Percentiles rank a stretch among this genome's conserved stretches.
Conservation (phyloP, 2,329 filamentous ascomycete species). For the Aspergillus proliferans region DNA sequence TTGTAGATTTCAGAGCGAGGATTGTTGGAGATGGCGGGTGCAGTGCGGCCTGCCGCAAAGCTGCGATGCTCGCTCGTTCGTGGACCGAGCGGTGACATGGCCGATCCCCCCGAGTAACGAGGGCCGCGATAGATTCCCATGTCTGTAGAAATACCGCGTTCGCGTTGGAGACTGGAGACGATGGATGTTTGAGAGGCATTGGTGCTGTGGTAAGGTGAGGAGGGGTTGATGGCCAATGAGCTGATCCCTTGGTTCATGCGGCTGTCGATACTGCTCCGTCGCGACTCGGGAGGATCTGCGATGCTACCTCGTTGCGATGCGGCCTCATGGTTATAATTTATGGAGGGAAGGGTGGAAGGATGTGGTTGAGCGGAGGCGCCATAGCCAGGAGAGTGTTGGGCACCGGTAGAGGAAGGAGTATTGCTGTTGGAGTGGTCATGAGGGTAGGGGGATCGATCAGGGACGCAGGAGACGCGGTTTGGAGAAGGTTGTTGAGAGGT, state of each 20-base stretch:
- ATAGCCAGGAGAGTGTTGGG: slow-evolving; percentile 35
- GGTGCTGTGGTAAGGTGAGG: slow-evolving; percentile 43
- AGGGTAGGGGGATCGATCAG: slow-evolving; percentile 37
- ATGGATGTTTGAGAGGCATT: slow-evolving; percentile 43
- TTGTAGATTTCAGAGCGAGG: slow-evolving; percentile 46
- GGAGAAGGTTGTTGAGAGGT: slow-evolving; percentile 42
- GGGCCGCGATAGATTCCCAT: slow-evolving; percentile 35
- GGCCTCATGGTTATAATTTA: slow-evolving; percentile 54
- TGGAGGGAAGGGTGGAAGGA: slow-evolving; percentile 47
- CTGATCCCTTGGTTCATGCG: slow-evolving; percentile 46
- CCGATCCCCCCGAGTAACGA: slow-evolving; percentile 35
- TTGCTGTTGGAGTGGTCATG: slow-evolving; percentile 32
- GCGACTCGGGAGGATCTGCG: slow-evolving; percentile 39
- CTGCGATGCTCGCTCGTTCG: slow-evolving; percentile 34
- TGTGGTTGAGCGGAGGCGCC: slow-evolving; percentile 27
- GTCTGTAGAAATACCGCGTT: slow-evolving; percentile 37
- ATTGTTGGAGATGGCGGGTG: slow-evolving; percentile 45
- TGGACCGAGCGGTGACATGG: slow-evolving; percentile 37
- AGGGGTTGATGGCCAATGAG: slow-evolving; percentile 41
- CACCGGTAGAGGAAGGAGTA: slow-evolving; percentile 31
- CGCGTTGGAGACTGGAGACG: slow-evolving; percentile 38
- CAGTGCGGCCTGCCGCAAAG: slow-evolving; percentile 42
- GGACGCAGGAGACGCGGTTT: slow-evolving; percentile 33
- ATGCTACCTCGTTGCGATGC: slow-evolving; percentile 39
- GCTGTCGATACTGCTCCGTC: slow-evolving; percentile 46